Conservation (phyloP, 352 stramenopile genomes). For the Achlya hypogyna region DNA sequence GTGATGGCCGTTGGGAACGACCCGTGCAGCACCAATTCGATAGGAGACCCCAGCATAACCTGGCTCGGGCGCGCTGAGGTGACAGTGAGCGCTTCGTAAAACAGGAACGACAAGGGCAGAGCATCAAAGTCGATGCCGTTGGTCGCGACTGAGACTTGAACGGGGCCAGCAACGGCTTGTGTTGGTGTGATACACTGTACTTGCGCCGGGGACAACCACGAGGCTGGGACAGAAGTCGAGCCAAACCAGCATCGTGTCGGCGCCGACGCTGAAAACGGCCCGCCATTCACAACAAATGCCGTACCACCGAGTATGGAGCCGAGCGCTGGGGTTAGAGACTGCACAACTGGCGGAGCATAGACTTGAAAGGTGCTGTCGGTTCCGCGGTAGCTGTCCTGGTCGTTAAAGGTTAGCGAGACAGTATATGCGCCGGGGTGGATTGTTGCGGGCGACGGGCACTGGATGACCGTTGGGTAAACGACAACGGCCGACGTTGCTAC, state of each 20-base stretch:
- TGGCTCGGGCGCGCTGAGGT: not conserved
- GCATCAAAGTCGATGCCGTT: not conserved
- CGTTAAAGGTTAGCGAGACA: conserved; percentile 1
- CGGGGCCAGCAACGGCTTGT: not conserved
- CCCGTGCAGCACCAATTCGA: too few relatives aligned
- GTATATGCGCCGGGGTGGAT: not conserved
- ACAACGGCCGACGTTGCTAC: not conserved
- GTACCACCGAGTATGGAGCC: conserved; percentile 29
- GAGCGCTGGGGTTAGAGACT: not conserved
- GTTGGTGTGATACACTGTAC: conserved; percentile 31
- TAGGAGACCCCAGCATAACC: not conserved
- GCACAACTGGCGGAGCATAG: not conserved
- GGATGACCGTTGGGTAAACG: not conserved
- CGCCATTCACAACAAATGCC: conserved; percentile 24
- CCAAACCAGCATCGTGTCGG: conserved; percentile 31
- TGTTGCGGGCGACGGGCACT: not conserved
- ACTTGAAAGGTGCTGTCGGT: not conserved
- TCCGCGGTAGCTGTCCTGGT: not conserved
- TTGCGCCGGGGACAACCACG: conserved; percentile 21
- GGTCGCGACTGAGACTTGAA: not conserved
- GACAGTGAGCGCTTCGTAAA: conserved; percentile 7
- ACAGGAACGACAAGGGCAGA: conserved; percentile 12
- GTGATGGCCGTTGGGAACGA: too few relatives aligned
- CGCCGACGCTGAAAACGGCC: conserved; percentile 21
- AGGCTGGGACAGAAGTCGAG: conserved; percentile 5